phyloP scores from a whole-genome alignment of 495 filamentous ascomycete species.

The Aspergillus biplanus region DNA sequence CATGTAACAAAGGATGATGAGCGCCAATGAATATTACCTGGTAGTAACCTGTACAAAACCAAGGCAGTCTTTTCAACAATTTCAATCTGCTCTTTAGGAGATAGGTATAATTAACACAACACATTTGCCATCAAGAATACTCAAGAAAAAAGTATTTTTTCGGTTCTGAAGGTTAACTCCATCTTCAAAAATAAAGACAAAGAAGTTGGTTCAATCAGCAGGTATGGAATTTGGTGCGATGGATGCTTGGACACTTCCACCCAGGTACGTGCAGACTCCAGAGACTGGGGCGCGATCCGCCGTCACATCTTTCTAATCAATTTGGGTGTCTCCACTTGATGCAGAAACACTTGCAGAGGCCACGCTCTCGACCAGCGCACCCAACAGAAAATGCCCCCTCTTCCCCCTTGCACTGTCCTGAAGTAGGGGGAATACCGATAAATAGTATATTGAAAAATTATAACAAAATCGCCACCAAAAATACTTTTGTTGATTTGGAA shows the following conservation, averaged over 20 bases:
- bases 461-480: background rate
- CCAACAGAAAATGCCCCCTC: conserved; percentile 7
- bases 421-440: conserved; percentile 17
- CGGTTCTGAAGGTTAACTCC: background rate
- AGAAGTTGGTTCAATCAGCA: background rate
- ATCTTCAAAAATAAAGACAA: background rate
- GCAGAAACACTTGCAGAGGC: conserved; percentile 44
- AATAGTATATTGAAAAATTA: background rate
- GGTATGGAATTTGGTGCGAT: background rate
- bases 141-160: too few species aligned
- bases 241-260: conserved; percentile 14
- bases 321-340: conserved; percentile 39
- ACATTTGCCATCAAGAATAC: too few species aligned
- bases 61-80: too few species aligned
- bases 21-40: background rate
- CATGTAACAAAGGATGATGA: background rate
- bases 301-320: conserved; percentile 43
- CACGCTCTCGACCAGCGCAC: conserved; percentile 47
- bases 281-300: conserved; percentile 42
- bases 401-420: conserved; percentile 18
- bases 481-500: too few species aligned
- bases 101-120: too few species aligned
- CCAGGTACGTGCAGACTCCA: conserved; percentile 40
- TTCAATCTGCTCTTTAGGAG: too few species aligned
- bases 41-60: background rate